Evolutionary conservation across 2,329 filamentous ascomycete species (phyloP), one percentile per base, ranked within the genome.

Genomic region (Pyrenophora graminea): DNA sequence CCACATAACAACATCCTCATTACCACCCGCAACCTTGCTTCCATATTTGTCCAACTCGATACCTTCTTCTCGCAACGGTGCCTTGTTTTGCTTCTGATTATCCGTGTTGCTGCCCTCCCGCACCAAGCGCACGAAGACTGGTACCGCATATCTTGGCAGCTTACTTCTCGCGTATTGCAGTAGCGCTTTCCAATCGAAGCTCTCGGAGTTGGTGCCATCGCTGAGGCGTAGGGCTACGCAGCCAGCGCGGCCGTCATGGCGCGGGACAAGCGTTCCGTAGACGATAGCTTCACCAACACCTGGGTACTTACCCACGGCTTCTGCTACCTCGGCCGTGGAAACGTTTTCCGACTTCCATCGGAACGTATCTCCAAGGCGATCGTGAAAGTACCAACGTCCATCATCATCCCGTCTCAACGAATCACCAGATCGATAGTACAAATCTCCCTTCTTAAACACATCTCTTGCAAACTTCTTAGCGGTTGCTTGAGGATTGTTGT

Each of bases 11-110:
- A 50, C 46, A 54, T 70, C 67, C 1, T 50, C 47, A 15, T 53
- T 45, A 1, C 67, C 66, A 7, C 61, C 61, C 4, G 50, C 23
- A 10, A 67, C 62, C 45, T 66, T 68, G n/a, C 55, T 53, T 2
- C 67, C 66, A 42, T 55, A 69, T 47, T 53, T 57, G 3, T 76
- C 68, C 3, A 82, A 81, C 62, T 89, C 81, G 8, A 89, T 80
- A 0, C 87, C 86, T 58, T 89, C 85, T 44, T 82, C 79, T 63
- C 85, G 80, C 43, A 90, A 74, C 1, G 85, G 85, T 2, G 84
- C 80, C 69, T 91, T 91, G 63, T 90, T 89, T 71, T 90, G 88
- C 74, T 92, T 91, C 68, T 90, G 87, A 61, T 90, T 91, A 63
- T 88, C 85, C 51, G 84, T 87, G 9, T 85, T 82, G 32, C 78